These are phyloP conservation scores for Tulasnella sp. DNA, from an alignment of 768 basidiomycete genomes.

Conservation along the genomic window DNA sequence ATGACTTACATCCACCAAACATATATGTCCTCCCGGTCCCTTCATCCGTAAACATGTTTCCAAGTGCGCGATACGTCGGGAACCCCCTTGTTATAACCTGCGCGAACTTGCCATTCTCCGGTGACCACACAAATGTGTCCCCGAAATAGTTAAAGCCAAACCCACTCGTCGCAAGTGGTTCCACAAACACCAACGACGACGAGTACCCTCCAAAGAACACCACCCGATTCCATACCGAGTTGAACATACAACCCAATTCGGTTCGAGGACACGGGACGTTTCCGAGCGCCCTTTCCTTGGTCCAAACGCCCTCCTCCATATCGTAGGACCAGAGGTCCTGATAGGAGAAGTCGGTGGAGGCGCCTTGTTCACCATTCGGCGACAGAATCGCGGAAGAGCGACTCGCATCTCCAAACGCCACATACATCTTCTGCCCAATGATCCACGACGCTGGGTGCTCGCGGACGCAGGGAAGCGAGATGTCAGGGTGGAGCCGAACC, in stretches of 20 bases:
- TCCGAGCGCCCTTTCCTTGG: conserved; percentile 26
- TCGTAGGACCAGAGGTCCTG: conserved; percentile 32
- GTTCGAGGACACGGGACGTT: conserved; percentile 29
- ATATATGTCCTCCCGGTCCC: conserved; percentile 30
- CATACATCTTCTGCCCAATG: conserved; percentile 25
- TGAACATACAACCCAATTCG: conserved; percentile 27
- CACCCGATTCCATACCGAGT: conserved; percentile 27
- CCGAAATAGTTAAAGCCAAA: conserved; percentile 32
- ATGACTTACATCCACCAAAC: conserved; percentile 28
- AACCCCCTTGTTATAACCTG: conserved; percentile 34
- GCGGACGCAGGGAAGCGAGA: conserved; percentile 27
- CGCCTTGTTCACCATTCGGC: conserved; percentile 23
- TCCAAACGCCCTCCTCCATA: conserved; percentile 26
- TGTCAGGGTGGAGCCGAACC: conserved; percentile 18
- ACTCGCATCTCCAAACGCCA: conserved; percentile 29
- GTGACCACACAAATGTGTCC: conserved; percentile 31
- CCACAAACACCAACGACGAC: conserved; percentile 13
- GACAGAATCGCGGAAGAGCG: not conserved
- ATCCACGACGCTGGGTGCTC: conserved; percentile 30
- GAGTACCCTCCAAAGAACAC: conserved; percentile 34
- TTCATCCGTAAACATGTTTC: conserved; percentile 28
- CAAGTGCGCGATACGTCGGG: conserved; percentile 32
- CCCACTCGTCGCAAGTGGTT: not conserved
- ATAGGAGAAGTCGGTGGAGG: conserved; percentile 21
- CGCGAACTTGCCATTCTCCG: conserved; percentile 25